Base-by-base conservation (phyloP, 2,329 filamentous ascomycete genomes). In the Coniochaeta sp. region DNA sequence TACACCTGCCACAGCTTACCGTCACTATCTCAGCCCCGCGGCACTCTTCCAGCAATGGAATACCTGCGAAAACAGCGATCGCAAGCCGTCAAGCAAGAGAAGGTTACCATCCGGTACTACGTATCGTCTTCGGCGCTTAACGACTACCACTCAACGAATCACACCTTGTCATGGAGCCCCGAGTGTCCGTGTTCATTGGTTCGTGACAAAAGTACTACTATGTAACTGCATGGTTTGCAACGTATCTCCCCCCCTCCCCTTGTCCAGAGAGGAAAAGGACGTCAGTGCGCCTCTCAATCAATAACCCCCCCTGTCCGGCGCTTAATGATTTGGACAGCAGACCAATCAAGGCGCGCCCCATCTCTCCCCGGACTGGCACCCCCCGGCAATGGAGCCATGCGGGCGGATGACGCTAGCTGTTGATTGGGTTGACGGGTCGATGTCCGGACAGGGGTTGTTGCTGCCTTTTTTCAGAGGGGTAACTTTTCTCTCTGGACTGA, bases 341-440 rank as follows among this genome's bases (percentile, higher is more conserved):
- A 38, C 54, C 54, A 56, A 56, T 56, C 16, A 56, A 24, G 3
- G 42, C 3, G 42, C 10, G 42, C 19, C 42, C 42, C 42, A 47
- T 47, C 42, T 28, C 50, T 17, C 30, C 30, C 54, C 30, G 54
- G 54, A 56, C 26, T 34, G n/a, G 30, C 16, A 32, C 50, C 50
- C n/a, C 34, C 50, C 50, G 50, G 50, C 50, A 55, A 56, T 30
- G 55, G 34, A 26, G 55, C 55, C 55, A 57, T 57, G 55, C 55
- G 55, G 55, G 36, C 55, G 55, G 55, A 57, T 57, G 44, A 36
- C 55, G 55, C 55, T 57, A 57, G 36, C 7, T 2, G 9, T 3
- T 40, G 17, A 57, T 17, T 40, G 55, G 55, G 30, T 16, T n/a
- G 19, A n/a, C 10, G 30, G 50, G n/a, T 4, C 30, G 30, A 55